Evolutionary conservation across 352 stramenopile species (phyloP).

Genomic region (Pythium phragmiticola): DNA sequence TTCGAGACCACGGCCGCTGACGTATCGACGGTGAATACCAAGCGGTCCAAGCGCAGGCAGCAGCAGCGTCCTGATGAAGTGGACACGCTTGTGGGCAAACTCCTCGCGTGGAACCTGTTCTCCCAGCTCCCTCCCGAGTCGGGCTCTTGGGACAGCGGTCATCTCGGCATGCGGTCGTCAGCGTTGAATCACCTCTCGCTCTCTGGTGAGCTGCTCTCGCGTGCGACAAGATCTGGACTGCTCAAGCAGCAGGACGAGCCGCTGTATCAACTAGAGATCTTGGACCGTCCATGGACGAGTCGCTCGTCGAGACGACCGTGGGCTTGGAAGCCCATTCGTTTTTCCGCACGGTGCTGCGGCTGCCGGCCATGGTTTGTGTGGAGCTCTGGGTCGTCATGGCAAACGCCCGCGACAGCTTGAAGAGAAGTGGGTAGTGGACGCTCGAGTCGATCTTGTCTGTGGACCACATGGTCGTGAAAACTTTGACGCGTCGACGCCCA

Average conservation of each 20-base stretch:
- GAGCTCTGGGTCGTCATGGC: conserved; percentile 20
- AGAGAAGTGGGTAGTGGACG: conserved; percentile 16
- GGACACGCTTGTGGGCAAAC: conserved; percentile 47
- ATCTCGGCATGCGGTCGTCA: conserved; percentile 51
- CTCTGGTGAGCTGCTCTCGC: conserved; percentile 56
- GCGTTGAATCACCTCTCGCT: conserved; percentile 75
- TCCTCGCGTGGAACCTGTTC: conserved; percentile 86
- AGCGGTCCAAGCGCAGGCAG: conserved; percentile 48
- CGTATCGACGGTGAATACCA: background rate
- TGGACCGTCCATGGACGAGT: conserved; percentile 20
- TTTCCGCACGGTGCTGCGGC: conserved; percentile 75
- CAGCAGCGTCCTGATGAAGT: conserved; percentile 35
- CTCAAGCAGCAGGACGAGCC: conserved; percentile 46
- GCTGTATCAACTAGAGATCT: conserved; percentile 45
- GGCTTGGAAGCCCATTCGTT: conserved; percentile 64
- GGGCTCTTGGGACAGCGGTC: conserved; percentile 22
- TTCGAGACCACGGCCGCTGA: conserved; percentile 28
- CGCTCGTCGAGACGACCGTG: conserved; percentile 20
- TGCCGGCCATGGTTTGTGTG: conserved; percentile 72
- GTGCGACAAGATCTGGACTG: conserved; percentile 40
- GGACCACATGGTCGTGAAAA: conserved; percentile 14
- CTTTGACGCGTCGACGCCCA: conserved; percentile 17
- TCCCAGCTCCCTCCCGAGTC: conserved; percentile 69
- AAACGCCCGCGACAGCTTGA: conserved; percentile 24
- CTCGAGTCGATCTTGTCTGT: conserved; percentile 6